Evolutionary conservation across 768 basidiomycete genomes (phyloP), one percentile per base, ranked within the genome.

Genomic region (Terana coerulea): DNA sequence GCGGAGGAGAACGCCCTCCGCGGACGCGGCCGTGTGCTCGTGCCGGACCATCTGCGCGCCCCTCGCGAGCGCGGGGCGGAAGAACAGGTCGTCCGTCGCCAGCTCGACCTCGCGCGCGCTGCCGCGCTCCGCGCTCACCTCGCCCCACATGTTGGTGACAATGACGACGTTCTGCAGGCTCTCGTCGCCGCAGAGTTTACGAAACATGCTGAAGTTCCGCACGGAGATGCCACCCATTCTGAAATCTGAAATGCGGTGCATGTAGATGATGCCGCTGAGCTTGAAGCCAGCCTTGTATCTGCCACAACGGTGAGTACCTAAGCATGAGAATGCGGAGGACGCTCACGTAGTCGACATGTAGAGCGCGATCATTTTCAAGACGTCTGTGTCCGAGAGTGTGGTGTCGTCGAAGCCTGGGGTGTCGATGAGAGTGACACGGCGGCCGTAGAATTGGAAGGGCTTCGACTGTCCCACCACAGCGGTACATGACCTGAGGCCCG

Each of bases 361-460:
- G 2, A 28, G 17, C 17, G 58, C 44, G 34, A 59, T 54, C 29
- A 51, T 39, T 28, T 40, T 54, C 2, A 58, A 40, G 34, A 60
- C 40, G 5, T 62, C 59, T 9, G 42, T 30, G 17, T 60, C 59
- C 12, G 35, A 25, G 15, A 40, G 33, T 3, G 62, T 69, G 4
- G 80, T 75, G 57, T 83, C 79, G 56, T 80, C 80, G 52, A 83
- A 83, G 6, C 81, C 81, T 0, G 81, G 81, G 0, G 80, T 82
- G 55, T 84, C 82, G 35, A 83, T 73, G n/a, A 84, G 59, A 1
- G 65, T 72, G 28, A 81, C 66, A 11, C 47, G 58, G 12, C 63
- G 64, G 1, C 73, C 75, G 35, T 75, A 72, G 14, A 79, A 57
- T 29, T 66, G 55, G 59, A 82, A 78, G 0, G 76, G 65, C 6